Conservation (phyloP, 768 basidiomycete genomes). For the Suillus luteus region DNA sequence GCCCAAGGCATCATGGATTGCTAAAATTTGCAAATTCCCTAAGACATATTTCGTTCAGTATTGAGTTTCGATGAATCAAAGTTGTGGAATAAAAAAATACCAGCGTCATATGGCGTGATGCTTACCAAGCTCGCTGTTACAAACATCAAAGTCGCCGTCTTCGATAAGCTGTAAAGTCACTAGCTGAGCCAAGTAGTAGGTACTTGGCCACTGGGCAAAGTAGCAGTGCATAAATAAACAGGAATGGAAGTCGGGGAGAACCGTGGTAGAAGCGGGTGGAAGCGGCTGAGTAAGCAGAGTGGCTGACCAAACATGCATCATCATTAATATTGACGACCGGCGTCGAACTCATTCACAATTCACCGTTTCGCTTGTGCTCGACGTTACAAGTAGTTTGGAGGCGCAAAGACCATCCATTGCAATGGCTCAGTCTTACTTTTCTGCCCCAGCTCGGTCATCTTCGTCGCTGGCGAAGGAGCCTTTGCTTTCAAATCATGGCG, state of each 20-base stretch:
- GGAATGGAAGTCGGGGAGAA: constrained; percentile 4
- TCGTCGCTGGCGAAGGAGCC: constrained; percentile 16
- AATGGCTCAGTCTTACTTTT: constrained; percentile 13
- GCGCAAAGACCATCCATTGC: not conserved
- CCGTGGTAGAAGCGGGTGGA: not conserved
- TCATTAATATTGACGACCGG: not conserved
- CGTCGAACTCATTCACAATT: not conserved
- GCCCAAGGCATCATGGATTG: not conserved
- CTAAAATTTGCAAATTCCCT: not conserved
- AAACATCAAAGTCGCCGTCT: not conserved
- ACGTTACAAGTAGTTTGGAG: constrained; percentile 4
- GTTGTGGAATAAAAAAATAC: not conserved
- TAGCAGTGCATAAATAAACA: too few species aligned
- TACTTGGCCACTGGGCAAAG: not conserved
- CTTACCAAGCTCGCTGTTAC: not conserved
- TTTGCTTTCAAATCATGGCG: constrained; percentile 16
- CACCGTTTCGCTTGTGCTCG: constrained; percentile 6
- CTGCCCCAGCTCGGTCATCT: constrained; percentile 6
- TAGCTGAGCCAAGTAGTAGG: not conserved
- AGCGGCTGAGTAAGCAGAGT: constrained; percentile 5
- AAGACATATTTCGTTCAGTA: not conserved
- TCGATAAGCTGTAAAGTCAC: not conserved
- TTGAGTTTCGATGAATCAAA: not conserved
- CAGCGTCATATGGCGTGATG: not conserved
- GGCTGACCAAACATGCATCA: constrained; percentile 2